Percentiles rank a stretch among this genome's conserved stretches.
Conservation (phyloP, 805 yeast species). For the Ogataea philodendri region DNA sequence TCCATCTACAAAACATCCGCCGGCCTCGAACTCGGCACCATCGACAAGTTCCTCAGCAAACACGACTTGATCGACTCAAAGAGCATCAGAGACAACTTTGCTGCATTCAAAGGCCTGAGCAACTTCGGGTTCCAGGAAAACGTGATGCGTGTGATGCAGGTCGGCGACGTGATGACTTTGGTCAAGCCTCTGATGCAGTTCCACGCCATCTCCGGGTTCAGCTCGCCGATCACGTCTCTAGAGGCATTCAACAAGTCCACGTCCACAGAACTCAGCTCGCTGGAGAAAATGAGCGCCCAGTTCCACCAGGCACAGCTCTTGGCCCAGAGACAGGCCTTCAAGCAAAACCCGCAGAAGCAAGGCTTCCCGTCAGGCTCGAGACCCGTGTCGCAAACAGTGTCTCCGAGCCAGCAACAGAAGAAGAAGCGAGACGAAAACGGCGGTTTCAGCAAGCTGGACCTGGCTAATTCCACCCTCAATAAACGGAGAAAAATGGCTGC, state of each 20-base stretch:
- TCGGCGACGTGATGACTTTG: slow-evolving; percentile 75
- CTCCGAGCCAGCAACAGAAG: slow-evolving; percentile 4
- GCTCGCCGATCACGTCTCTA: slow-evolving; percentile 51
- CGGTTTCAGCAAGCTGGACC: slow-evolving; percentile 27
- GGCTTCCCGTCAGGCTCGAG: slow-evolving; percentile 1
- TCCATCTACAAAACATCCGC: slow-evolving; percentile 43
- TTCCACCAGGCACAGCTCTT: slow-evolving; percentile 30
- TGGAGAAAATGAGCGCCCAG: slow-evolving; percentile 20
- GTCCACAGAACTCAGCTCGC: slow-evolving; percentile 16
- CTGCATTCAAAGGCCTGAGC: slow-evolving; percentile 47
- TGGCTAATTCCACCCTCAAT: slow-evolving; percentile 35
- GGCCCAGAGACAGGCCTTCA: slow-evolving; percentile 17
- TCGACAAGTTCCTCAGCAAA: slow-evolving; percentile 41
- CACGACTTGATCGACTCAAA: slow-evolving; percentile 24
- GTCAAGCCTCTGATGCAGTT: slow-evolving; percentile 58
- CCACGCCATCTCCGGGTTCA: slow-evolving; percentile 45
- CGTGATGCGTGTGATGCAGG: slow-evolving; percentile 69
- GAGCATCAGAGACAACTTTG: slow-evolving; percentile 19
- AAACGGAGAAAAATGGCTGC: slow-evolving; percentile 32
- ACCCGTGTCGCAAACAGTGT: slow-evolving; percentile 2
- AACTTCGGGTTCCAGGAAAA: slow-evolving; percentile 63
- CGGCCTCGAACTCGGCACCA: slow-evolving; percentile 46
- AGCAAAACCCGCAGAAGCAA: slow-evolving; percentile 16
- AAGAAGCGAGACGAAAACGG: slow-evolving; percentile 16
- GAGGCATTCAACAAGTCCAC: slow-evolving; percentile 43